phyloP scores from a whole-genome alignment of 2,329 filamentous ascomycete genomes.

The Leptographium wingfieldii region DNA sequence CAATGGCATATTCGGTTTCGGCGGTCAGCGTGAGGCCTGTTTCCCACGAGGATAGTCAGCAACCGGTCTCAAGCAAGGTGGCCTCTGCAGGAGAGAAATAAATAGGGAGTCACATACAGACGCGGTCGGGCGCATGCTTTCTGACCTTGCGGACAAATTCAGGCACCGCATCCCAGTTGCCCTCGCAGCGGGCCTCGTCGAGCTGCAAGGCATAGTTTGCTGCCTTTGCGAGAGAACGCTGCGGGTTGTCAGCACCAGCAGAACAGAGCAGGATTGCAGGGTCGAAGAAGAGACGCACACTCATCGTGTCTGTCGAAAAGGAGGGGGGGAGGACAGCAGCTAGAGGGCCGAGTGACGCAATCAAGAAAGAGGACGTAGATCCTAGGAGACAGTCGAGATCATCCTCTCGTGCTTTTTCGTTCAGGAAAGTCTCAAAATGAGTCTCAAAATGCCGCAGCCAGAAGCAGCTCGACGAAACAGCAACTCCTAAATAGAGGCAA shows the following conservation, averaged over 20 bases:
- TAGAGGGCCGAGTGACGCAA: too few species aligned
- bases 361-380: not conserved
- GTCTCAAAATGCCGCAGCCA: not conserved
- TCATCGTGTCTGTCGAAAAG: not conserved
- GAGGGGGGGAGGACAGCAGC: not conserved
- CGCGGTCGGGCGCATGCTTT: conserved; percentile 79
- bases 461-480: not conserved
- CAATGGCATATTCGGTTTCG: conserved; percentile 54
- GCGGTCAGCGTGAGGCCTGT: conserved; percentile 58
- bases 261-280: not conserved
- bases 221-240: conserved; percentile 43
- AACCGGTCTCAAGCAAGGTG: not conserved
- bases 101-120: conserved; percentile 48
- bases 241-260: conserved; percentile 1
- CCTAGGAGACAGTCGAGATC: not conserved
- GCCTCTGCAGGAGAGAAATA: too few species aligned
- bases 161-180: conserved; percentile 73
- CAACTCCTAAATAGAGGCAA: not conserved
- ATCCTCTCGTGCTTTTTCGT: too few species aligned
- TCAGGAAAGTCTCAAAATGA: not conserved
- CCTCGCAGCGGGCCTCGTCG: conserved; percentile 77
- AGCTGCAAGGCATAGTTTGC: conserved; percentile 69
- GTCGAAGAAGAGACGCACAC: not conserved
- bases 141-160: conserved; percentile 86
- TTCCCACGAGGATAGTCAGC: conserved; percentile 8